These are phyloP conservation scores for Ophiostoma angusticollis DNA, from an alignment of 2,329 filamentous ascomycete species.

Conservation along the genomic window DNA sequence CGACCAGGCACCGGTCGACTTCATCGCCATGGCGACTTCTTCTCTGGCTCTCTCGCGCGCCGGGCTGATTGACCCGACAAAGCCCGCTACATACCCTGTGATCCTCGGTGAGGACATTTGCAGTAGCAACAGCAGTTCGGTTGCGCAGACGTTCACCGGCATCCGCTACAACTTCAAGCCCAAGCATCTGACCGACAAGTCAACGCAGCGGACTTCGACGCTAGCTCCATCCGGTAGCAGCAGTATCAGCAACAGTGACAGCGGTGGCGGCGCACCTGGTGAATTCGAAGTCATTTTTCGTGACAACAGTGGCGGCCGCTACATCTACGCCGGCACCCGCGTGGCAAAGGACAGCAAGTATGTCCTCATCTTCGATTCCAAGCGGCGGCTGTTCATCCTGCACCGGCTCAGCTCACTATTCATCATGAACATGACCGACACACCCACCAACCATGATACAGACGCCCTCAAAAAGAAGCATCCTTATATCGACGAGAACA, in stretches of 20 bases:
- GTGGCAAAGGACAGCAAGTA: slow-evolving; percentile 44
- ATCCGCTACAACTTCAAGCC: slow-evolving; percentile 54
- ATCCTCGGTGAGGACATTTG: slow-evolving; percentile 50
- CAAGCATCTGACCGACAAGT: slow-evolving; percentile 32
- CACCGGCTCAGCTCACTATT: slow-evolving; percentile 73
- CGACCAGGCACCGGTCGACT: neutral
- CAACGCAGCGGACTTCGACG: slow-evolving; percentile 26
- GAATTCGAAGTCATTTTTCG: slow-evolving; percentile 44
- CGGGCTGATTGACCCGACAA: slow-evolving; percentile 43
- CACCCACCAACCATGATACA: slow-evolving; percentile 51
- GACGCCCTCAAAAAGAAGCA: slow-evolving; percentile 53
- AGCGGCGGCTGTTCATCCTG: slow-evolving; percentile 63
- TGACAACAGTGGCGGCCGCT: slow-evolving; percentile 39
- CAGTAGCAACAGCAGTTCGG: slow-evolving; percentile 29
- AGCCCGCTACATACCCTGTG: slow-evolving; percentile 47
- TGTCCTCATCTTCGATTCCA: slow-evolving; percentile 63
- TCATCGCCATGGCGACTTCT: slow-evolving; percentile 12
- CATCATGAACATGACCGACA: slow-evolving; percentile 70
- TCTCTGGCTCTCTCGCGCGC: slow-evolving; percentile 12
- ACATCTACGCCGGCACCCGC: slow-evolving; percentile 48
- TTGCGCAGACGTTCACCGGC: slow-evolving; percentile 47
- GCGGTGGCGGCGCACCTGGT: no score
- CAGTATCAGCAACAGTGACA: slow-evolving; percentile 39
- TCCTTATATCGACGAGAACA: slow-evolving; percentile 42
- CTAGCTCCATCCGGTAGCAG: neutral